A percentile compares a stretch with the other conserved stretches of the same genome.
Conservation (phyloP, 2,329 filamentous ascomycete species). For the Fusarium musae region DNA sequence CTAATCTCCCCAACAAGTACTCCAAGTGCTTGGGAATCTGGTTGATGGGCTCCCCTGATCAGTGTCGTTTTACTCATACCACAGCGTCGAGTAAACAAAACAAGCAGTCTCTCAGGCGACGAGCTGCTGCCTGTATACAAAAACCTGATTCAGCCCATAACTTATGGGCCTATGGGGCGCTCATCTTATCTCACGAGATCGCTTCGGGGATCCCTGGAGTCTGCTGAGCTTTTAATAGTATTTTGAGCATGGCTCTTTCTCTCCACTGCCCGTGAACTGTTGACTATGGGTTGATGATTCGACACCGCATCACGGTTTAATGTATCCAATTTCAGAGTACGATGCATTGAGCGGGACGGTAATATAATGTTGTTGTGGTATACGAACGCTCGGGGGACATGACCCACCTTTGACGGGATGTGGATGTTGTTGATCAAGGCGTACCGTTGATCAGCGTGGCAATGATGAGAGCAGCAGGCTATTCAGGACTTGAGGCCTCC, state of each 20-base stretch:
- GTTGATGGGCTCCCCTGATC: not conserved
- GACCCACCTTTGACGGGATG: not conserved
- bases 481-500: not conserved
- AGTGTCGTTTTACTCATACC: slow-evolving; percentile 10
- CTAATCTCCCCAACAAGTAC: not conserved
- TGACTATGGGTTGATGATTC: not conserved
- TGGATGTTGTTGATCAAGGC: not conserved
- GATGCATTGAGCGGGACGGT: slow-evolving; percentile 11
- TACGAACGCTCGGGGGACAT: slow-evolving; percentile 4
- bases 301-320: not conserved
- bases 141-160: slow-evolving; percentile 29
- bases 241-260: not conserved
- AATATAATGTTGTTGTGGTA: not conserved
- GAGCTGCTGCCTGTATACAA: slow-evolving; percentile 1
- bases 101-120: slow-evolving; percentile 14
- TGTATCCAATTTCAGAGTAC: slow-evolving; percentile 14
- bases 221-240: not conserved
- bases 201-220: slow-evolving; percentile 11
- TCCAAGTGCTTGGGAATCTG: not conserved
- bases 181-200: slow-evolving; percentile 27
- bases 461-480: not conserved
- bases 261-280: not conserved
- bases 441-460: not conserved
- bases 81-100: slow-evolving; percentile 6
- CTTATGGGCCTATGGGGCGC: slow-evolving; percentile 17